Base-by-base conservation (phyloP, 2,329 filamentous ascomycete genomes). In the Xylaria polymorpha region DNA sequence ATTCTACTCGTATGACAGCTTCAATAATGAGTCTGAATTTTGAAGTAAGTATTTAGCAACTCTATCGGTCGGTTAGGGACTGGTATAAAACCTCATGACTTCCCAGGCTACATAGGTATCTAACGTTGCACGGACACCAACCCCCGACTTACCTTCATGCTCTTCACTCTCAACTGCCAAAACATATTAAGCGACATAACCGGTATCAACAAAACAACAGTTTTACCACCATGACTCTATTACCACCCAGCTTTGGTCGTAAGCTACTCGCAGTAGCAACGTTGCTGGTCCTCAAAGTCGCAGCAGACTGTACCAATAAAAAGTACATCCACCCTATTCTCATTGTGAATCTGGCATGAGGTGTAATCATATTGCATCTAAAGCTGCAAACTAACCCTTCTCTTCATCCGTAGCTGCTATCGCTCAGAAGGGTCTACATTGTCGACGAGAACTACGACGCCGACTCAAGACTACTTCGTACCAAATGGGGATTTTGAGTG, bases 401-500 rank as follows among this genome's bases (percentile, higher is more conserved):
- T 35, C 41, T 9, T 32, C 8, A 3, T 29, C 12, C 22, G 35
- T 29, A 64, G 61, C 18, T 64, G 61, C 53, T n/a, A 22, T n/a
- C 51, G 39, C 18, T 22, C 43, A 18, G 22, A 41, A 22, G 41
- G 9, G 22, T 41, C 61, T 18, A 41, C 39, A 39, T 41, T 57
- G 22, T 25, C 43, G 9, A 14, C 25, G 4, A 48, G 25, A 12
- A 57, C 61, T 3, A 41, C 63, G 15, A 44, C 56, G 9, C 15
- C 56, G 3, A 50, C 53, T 20, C 32, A 59, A 22, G 46, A 57
- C 50, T 61, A 68, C 43, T 35, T 65, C 41, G 44, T 71, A 18
- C 43, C 66, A 7, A 71, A 69, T 15, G 59, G 69, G 51, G 69
- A 72, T 15, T 74, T 75, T 51, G 74, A 75, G 39, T 72, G 67